Evolutionary conservation across 2,329 filamentous ascomycete species (phyloP), one percentile per base, ranked within the genome.

Genomic region (Aspergillus eucalypticola): DNA sequence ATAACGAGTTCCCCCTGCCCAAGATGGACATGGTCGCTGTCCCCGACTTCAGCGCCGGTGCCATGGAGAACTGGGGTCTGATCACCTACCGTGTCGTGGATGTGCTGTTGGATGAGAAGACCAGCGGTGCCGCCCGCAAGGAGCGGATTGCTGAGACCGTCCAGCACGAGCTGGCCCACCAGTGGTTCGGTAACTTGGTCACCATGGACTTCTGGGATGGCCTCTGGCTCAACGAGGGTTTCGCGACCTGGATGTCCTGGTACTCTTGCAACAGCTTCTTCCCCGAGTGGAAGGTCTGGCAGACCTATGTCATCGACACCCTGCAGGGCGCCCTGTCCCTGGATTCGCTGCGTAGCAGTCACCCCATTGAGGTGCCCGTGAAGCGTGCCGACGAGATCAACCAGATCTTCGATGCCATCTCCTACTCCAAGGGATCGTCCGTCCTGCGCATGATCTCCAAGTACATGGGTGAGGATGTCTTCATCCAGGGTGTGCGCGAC

Each of bases 191-290:
- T 64, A 97, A 98, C 79, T 81, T 97, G 56, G 94, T 97, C 27
- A 97, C 94, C 56, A 97, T 97, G 92, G 92, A 96, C 76, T 97
- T 96, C 84, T 98, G 94, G 94, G 92, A 97, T 77, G 94, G 93
- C 57, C 81, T 98, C 7, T 98, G 94, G 94, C 85, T 98, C 56
- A 98, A 98, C 76, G 91, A 96, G 76, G 91, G 91, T 38, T 96
- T 96, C 69, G 91, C 92, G 32, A 96, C 91, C 41, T 91, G 90
- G 88, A 92, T 95, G 91, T 93, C 90, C 62, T 90, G 92, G 91
- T 95, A 95, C 79, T 92, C 91, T 46, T 96, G 92, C 84, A 94
- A 98, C 75, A 85, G 86, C 60, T 97, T 98, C 82, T 98, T 93
- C 78, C 94, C 94, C 8, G 94, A 98, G 77, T 98, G 94, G 94